Conservation (phyloP, 2,329 filamentous ascomycete species). For the Aspergillus costaricaensis region DNA sequence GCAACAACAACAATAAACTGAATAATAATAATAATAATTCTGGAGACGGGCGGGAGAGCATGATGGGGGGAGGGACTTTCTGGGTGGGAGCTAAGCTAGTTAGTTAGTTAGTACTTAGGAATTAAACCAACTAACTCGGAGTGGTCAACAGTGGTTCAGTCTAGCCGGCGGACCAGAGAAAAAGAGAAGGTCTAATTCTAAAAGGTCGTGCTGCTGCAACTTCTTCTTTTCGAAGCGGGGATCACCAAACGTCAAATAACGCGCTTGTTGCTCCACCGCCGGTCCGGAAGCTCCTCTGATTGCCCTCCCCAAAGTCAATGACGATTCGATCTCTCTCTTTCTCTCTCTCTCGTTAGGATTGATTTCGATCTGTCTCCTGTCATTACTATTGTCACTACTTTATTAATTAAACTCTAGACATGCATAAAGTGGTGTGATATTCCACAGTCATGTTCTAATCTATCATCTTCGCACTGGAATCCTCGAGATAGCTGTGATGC, state of each 20-base stretch:
- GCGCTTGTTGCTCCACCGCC: neutral
- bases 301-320: neutral
- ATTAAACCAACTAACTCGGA: neutral
- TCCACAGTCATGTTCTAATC: no score
- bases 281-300: neutral
- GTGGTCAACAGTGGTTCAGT: conserved; percentile 1
- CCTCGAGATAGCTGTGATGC: no score
- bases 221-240: conserved; percentile 1
- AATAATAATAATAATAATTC: neutral
- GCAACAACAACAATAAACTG: neutral
- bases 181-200: neutral
- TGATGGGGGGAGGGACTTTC: neutral
- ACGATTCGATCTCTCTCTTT: neutral
- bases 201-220: neutral
- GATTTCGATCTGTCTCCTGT: neutral
- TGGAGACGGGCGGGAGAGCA: conserved; percentile 2
- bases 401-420: no score
- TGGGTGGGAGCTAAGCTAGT: neutral
- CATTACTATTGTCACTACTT: no score
- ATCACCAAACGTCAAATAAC: conserved; percentile 9
- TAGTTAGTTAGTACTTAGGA: no score
- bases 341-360: neutral
- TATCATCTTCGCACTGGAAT: no score
- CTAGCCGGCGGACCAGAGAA: conserved; percentile 5
- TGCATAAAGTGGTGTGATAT: no score